Evolutionary conservation across 148 eudicot species (phyloP), one percentile per base, ranked within the genome.

Genomic region (Dianthus caryophyllus): DNA sequence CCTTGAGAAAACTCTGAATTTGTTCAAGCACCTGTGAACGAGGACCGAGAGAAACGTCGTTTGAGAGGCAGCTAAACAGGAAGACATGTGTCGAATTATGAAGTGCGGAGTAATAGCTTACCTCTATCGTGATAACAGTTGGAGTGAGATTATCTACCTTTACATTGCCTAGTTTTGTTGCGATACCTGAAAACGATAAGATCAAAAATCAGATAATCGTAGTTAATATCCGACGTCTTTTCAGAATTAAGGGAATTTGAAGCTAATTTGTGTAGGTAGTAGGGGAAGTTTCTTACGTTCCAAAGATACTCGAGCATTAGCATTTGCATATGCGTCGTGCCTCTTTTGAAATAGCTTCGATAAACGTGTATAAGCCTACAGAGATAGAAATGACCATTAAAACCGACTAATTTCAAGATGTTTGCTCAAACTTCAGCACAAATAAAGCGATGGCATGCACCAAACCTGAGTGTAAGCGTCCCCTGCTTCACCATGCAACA

Each of bases 381-480:
- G 4, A 25, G 65, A 33, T 61, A 10, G 21, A 20, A 60, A 43
- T 1, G 1, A 1, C 49, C 48, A 13, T 39, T n/a, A 22, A 62
- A 60, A 71, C 26, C 26, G 17, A n/a, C 46, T 10, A 59, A 47
- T 6, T 26, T 26, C 24, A 25, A 57, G 14, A 31, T 26, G n/a
- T 2, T 64, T 27, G 0, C 63, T 59, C 61, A 64, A 2, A 75
- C 38, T 21, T 22, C 0, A 17, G 54, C 31, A 18, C 48, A 27
- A 1, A 27, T 61, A 46, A n/a, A 10, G 64, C 8, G 16, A 49
- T 29, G 46, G 50, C 48, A 61, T 50, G 60, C 64, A 47, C 18
- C 75, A 68, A 71, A 90, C 99, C 90, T 80, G 70, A 18, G 84
- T 30, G 79, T 88, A 94, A 55, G 90, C 90, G 82, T 94, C 96